Percentiles rank a stretch among this genome's conserved stretches.
Conservation (phyloP, 1,284 basidiomycete genomes). For the Dichomitus squalens region DNA sequence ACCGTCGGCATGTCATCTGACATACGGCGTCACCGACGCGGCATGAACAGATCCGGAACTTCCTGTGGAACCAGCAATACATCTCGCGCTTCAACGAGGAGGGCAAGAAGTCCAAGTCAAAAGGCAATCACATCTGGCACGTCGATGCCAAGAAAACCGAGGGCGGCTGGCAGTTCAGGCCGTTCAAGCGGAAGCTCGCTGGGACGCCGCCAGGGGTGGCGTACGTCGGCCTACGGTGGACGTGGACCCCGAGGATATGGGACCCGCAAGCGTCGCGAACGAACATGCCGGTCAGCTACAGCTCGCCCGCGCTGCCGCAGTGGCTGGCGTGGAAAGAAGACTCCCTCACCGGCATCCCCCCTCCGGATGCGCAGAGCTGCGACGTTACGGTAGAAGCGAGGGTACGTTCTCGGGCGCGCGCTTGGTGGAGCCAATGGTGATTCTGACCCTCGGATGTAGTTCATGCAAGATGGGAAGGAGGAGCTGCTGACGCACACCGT, state of each 20-base stretch:
- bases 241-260: constrained; percentile 95
- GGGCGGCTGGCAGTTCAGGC: constrained; percentile 90
- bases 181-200: constrained; percentile 87
- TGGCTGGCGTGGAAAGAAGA: constrained; percentile 93
- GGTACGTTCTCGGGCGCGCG: constrained; percentile 45
- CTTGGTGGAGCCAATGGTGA: not conserved
- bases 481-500: constrained; percentile 68
- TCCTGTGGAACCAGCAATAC: constrained; percentile 91
- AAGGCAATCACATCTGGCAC: constrained; percentile 99
- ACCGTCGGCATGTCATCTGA: constrained; percentile 22
- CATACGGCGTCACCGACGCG: constrained; percentile 6
- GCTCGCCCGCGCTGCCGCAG: constrained; percentile 77
- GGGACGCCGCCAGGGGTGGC: constrained; percentile 82
- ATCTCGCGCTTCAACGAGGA: constrained; percentile 99
- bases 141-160: constrained; percentile 88
- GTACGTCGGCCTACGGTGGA: constrained; percentile 84
- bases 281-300: constrained; percentile 80
- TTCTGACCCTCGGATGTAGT: constrained; percentile 45
- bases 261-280: constrained; percentile 90
- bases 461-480: constrained; percentile 71
- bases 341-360: constrained; percentile 71
- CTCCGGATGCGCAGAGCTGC: constrained; percentile 70
- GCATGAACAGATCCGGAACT: constrained; percentile 83
- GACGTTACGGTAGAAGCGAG: constrained; percentile 72
- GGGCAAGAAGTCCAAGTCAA: constrained; percentile 98